Conservation (phyloP, 1,284 basidiomycete genomes). For the Waitea zeae region DNA sequence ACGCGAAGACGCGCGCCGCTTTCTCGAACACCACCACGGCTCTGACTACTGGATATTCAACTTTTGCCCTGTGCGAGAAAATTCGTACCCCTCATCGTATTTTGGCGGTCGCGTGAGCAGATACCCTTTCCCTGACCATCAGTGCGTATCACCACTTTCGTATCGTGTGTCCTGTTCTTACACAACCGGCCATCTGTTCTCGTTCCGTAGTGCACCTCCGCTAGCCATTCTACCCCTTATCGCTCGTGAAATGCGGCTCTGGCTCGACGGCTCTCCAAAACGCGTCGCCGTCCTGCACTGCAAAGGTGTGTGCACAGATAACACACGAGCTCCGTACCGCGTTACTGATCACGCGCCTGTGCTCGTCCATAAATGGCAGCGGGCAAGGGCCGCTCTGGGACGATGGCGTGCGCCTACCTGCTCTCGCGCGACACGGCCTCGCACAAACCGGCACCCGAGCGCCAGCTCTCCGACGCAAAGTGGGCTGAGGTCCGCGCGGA, state of each 20-base stretch:
- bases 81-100: conserved; percentile 40
- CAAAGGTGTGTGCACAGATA: conserved; percentile 40
- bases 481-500: conserved; percentile 31
- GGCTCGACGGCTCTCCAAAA: conserved; percentile 52
- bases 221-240: conserved; percentile 64
- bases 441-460: conserved; percentile 20
- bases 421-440: conserved; percentile 36
- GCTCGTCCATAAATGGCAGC: conserved; percentile 20
- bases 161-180: conserved; percentile 1
- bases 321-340: not conserved
- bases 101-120: conserved; percentile 64
- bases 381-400: conserved; percentile 71
- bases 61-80: conserved; percentile 66
- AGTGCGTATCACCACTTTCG: conserved; percentile 32
- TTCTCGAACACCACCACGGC: conserved; percentile 59
- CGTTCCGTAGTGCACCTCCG: conserved; percentile 48
- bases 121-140: conserved; percentile 81
- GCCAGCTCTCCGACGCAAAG: conserved; percentile 13
- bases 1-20: conserved; percentile 60
- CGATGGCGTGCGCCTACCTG: conserved; percentile 65
- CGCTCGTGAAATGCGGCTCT: conserved; percentile 64
- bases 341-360: conserved; percentile 1
- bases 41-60: conserved; percentile 80
- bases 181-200: no score
- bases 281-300: conserved; percentile 77